Evolutionary conservation across 2,329 filamentous ascomycete genomes (phyloP), one percentile per base, ranked within the genome.

Genomic region (Cladophialophora psammophila): DNA sequence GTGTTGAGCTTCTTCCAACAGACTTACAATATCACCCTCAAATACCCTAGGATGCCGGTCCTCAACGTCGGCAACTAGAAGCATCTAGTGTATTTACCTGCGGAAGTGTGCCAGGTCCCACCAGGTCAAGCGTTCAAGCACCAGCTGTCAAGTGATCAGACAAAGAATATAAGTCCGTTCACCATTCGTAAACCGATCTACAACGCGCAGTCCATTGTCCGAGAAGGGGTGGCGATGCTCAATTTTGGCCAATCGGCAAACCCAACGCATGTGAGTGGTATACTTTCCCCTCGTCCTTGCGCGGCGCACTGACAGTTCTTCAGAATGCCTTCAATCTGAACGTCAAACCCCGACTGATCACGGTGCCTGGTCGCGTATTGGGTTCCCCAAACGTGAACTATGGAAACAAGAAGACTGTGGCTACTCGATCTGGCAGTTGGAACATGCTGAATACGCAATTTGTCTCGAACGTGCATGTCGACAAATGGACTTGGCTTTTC

Each of bases 311-410:
- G 34, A 58, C 50, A 35, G 31, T 12, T 42, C 10, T 40, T 8
- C 26, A 66, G 50, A 82, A 84, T 8, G 90, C 87, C 2, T 83
- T 87, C 31, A 69, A 60, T 5, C 45, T 72, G 38, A 36, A 57
- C 1, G 84, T 93, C 2, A 82, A 81, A 6, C 84, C 85, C 12
- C 77, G 81, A 1, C 83, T 97, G 38, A 81, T 96, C 38, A 91
- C 90, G 0, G 91, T 97, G 0, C 82, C 83, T 0, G 94, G 87
- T 1, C 88, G 93, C 5, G 85, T 94, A 48, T 83, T 96, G 0
- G 50, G 73, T 0, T 74, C 86, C 0, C 93, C 93, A 0, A 73
- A 70, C 0, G 79, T 96, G 34, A 76, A 79, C 1, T 97, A 96
- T 74, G 68, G 75, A 12, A 38, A 45, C 5, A 69, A 50, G 15